A percentile compares a stretch with the other conserved stretches of the same genome.
These are phyloP conservation scores for Peronospora farinosa DNA, from an alignment of 352 stramenopile species.

Conservation along the genomic window DNA sequence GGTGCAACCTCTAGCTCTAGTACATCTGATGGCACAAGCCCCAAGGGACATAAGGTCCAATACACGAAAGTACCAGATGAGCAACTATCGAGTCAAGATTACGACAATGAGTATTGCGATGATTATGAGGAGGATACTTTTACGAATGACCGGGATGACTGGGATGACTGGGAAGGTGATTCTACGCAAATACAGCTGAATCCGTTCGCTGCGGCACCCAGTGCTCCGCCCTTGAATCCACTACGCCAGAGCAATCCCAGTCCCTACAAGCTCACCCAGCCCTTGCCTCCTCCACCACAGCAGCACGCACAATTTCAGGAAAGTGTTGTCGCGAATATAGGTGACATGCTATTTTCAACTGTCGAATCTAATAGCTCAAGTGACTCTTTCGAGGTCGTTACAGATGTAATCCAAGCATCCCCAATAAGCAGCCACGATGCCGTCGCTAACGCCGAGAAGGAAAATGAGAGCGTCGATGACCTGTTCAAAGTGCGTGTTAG, in stretches of 20 bases:
- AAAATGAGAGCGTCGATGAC: conserved; percentile 48
- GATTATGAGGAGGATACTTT: conserved; percentile 45
- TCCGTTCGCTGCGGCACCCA: conserved; percentile 29
- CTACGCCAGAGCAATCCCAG: conserved; percentile 6
- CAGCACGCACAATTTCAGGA: conserved; percentile 27
- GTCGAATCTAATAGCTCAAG: conserved; percentile 60
- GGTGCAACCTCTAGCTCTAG: conserved; percentile 11
- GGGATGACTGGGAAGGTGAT: conserved; percentile 66
- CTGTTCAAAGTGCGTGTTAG: conserved; percentile 70
- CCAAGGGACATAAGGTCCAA: conserved; percentile 37
- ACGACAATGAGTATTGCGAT: conserved; percentile 45
- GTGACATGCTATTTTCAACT: conserved; percentile 22
- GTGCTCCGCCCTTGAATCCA: conserved; percentile 13
- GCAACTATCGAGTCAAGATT: conserved; percentile 38
- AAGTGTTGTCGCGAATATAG: conserved; percentile 17
- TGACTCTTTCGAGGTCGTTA: conserved; percentile 64
- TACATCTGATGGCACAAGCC: conserved; percentile 3
- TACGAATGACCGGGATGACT: conserved; percentile 42
- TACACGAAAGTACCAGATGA: conserved; percentile 60
- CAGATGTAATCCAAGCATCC: conserved; percentile 30
- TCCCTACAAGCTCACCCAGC: conserved; percentile 26
- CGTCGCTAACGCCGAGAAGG: conserved; percentile 20
- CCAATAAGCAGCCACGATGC: conserved; percentile 15
- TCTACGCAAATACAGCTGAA: conserved; percentile 41
- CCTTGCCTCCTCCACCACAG: conserved; percentile 17